Evolutionary conservation across 208 protist species (phyloP), one percentile per base, ranked within the genome.

Genomic region (Trypanosoma theileri): DNA sequence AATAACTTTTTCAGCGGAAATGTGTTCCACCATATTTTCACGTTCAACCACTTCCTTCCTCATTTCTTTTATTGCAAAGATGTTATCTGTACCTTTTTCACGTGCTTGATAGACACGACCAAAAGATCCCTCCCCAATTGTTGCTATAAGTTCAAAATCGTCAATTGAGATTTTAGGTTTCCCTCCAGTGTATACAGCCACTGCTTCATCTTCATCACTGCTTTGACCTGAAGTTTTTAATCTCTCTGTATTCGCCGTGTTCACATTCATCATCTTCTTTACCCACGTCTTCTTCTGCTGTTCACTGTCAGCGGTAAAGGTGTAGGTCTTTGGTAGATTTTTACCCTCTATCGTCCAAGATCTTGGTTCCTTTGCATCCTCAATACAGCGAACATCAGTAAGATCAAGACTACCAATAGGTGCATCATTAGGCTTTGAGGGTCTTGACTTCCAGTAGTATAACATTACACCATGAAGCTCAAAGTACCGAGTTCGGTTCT

Each of bases 1-100:
- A 69, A 98, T 98, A 44, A 80, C 79, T 55, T 94, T 94, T 75
- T 98, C 95, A 42, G 83, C 81, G 42, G 81, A 80, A 42, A 91
- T 97, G 56, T 96, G 79, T 55, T 91, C 84, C 45, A 80, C 58
- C 71, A 90, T 70, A 26, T 88, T 84, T 53, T 84, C 66, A 11
- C 73, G 61, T 48, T 85, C 64, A 46, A 92, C 77, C 21, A 85
- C 52, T 46, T 89, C 73, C 70, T 92, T 92, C 72, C 81, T 84
- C 84, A 96, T 92, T 71, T 88, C 79, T 81, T 97, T 97, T 86
- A 97, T 95, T 24, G 97, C 97, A 66, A 88, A 98, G n/a, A 80
- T 48, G 61, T 94, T 84, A 21, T 77, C 70, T 10, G 84, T 95
- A 64, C 86, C 85, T 66, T 89, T 96, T 78, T 97, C 92, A 14